These are phyloP conservation scores for Coemansia sp. DNA, from an alignment of 192 early-diverging fungal genomes.

Conservation along the genomic window DNA sequence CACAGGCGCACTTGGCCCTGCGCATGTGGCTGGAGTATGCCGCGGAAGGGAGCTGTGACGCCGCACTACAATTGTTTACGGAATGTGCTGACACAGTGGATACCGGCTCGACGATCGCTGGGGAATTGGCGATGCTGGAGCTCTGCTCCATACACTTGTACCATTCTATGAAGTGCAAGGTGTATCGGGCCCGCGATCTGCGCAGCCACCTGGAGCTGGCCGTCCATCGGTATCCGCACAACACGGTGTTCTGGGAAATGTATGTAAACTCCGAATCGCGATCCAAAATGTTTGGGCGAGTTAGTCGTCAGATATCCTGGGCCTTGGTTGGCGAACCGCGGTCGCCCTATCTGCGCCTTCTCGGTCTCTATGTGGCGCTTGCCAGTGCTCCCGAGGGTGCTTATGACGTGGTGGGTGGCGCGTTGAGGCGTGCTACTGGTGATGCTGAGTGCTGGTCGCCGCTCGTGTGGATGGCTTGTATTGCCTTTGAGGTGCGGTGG, in stretches of 20 bases:
- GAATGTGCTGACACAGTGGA: neutral
- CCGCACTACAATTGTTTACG: neutral
- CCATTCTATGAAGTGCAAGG: conserved; percentile 14
- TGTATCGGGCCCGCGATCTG: conserved; percentile 20
- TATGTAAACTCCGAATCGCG: conserved; percentile 13
- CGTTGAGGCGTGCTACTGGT: conserved; percentile 11
- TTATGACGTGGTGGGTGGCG: neutral
- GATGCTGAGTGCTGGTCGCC: conserved; percentile 10
- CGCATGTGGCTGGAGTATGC: conserved; percentile 31
- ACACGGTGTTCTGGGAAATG: conserved; percentile 36
- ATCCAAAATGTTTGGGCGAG: conserved; percentile 2
- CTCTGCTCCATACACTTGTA: conserved; percentile 31
- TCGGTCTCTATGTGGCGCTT: conserved; percentile 1
- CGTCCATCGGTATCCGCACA: conserved; percentile 15
- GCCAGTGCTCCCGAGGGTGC: neutral
- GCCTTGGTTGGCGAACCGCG: neutral
- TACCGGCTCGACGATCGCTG: neutral
- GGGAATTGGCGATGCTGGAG: conserved; percentile 12
- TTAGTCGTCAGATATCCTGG: neutral
- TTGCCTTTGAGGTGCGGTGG: conserved; percentile 9
- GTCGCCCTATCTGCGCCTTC: neutral
- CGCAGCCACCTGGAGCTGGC: conserved; percentile 17
- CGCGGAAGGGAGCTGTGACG: neutral
- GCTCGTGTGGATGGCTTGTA: conserved; percentile 9
- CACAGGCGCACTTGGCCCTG: neutral